Evolutionary conservation across 148 eudicot species (phyloP).

Genomic region (Amaranthus hypochondriacus): DNA sequence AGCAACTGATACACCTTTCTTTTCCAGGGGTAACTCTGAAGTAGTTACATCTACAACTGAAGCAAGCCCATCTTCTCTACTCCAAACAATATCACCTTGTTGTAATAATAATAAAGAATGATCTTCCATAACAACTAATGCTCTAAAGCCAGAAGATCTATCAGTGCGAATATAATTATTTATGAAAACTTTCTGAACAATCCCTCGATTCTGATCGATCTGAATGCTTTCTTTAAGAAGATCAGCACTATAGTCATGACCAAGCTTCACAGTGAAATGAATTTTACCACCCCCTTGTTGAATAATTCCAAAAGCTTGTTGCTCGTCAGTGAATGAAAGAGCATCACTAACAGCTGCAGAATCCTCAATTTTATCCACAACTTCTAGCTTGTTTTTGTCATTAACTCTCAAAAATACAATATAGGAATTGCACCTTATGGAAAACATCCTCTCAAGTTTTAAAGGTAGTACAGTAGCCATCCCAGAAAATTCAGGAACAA

Average conservation of each 20-base stretch:
- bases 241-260: conserved; percentile 48
- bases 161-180: conserved; percentile 84
- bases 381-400: conserved; percentile 48
- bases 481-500: conserved; percentile 59
- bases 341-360: conserved; percentile 63
- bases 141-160: conserved; percentile 85
- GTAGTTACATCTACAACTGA: conserved; percentile 82
- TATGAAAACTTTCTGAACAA: conserved; percentile 75
- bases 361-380: conserved; percentile 51
- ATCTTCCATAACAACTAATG: conserved; percentile 98
- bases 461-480: conserved; percentile 46
- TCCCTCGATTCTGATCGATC: conserved; percentile 64
- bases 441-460: conserved; percentile 56
- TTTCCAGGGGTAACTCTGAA: conserved; percentile 85
- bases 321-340: conserved; percentile 56
- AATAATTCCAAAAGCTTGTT: conserved; percentile 72
- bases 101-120: conserved; percentile 81
- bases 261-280: conserved; percentile 64
- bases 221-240: conserved; percentile 63
- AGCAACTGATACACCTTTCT: conserved; percentile 91
- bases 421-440: conserved; percentile 39
- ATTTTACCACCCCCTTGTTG: conserved; percentile 56
- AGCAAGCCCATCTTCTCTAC: conserved; percentile 96
- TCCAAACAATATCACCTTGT: conserved; percentile 97
- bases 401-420: conserved; percentile 50